Base-by-base conservation (phyloP, 192 early-diverging fungal species). In the Phlyctochytrium planicorne region DNA sequence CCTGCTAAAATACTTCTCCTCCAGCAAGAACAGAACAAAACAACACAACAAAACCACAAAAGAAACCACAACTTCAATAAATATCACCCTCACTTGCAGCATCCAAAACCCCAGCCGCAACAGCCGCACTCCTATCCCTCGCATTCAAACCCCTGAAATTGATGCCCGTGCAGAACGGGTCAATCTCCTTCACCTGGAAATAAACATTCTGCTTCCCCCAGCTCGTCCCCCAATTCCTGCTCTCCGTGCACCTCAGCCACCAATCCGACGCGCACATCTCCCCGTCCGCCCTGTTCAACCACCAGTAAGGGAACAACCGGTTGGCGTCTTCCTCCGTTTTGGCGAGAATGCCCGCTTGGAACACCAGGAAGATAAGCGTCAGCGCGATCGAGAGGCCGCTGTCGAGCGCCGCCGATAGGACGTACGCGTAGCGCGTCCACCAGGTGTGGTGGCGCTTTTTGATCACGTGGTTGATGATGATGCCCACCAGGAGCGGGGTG, bases 361-460 rank as follows among this genome's bases (percentile, higher is more conserved):
- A 20, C 24, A 73, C n/a, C 40, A 73, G 69, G 57, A 59, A 59
- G 2, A 71, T 24, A 52, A 71, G 17, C 27, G 60, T 29, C 29
- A 67, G 52, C 53, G 30, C 29, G 35, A 76, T 34, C 3, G 83
- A 83, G 20, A 80, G 72, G 35, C 87, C 87, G 17, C 77, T 77
- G 72, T 89, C 88, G 53, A 78, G 66, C 31, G 64, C 85, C 35
- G 84, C 84, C n/a, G 87, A 88, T 23, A 87, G 73, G 31, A 89
- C 76, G 70, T 88, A 90, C 73, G 85, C 88, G 74, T 88, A 91
- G 67, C 82, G 82, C 31, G 60, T 47, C 82, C 85, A 87, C 86
- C 86, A 85, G 0, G 17, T 29, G 57, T 59, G n/a, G 17, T 34
- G 14, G 60, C 36, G 27, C 60, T 35, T 62, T n/a, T 71, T 71